phyloP scores from a whole-genome alignment of 2,329 filamentous ascomycete species.

The Hymenoscyphus repandus region DNA sequence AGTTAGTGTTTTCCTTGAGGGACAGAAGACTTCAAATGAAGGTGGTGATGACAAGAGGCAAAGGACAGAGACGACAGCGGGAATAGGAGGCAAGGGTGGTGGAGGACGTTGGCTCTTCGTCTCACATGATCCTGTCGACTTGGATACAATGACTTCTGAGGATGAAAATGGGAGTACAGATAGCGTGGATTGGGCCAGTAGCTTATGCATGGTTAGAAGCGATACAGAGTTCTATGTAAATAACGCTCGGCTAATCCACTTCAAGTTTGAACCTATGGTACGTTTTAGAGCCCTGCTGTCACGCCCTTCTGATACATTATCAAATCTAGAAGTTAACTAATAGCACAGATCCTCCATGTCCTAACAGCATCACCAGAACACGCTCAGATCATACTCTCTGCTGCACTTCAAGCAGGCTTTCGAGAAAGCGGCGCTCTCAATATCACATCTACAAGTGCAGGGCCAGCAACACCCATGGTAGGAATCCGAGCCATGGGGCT shows the following conservation, averaged over 20 bases:
- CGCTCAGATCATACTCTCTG: slow-evolving; percentile 70
- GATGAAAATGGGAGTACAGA: neutral
- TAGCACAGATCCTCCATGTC: slow-evolving; percentile 74
- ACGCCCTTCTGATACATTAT: neutral
- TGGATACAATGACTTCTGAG: slow-evolving; percentile 3
- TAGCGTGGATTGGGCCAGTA: slow-evolving; percentile 20
- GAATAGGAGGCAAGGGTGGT: slow-evolving; percentile 78
- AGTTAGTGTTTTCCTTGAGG: slow-evolving; percentile 84
- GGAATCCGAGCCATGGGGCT: slow-evolving; percentile 81
- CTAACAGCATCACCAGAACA: slow-evolving; percentile 69
- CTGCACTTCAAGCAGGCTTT: slow-evolving; percentile 77
- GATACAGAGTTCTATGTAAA: slow-evolving; percentile 2
- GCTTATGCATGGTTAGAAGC: slow-evolving; percentile 38
- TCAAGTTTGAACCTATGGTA: slow-evolving; percentile 96
- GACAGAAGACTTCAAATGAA: slow-evolving; percentile 41
- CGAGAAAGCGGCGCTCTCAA: slow-evolving; percentile 84
- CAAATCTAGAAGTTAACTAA: neutral
- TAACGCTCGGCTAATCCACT: slow-evolving; percentile 57
- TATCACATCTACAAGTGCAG: slow-evolving; percentile 36
- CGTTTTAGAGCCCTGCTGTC: slow-evolving; percentile 26
- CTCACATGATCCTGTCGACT: slow-evolving; percentile 66
- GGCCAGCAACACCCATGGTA: slow-evolving; percentile 61
- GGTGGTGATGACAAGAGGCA: slow-evolving; percentile 1
- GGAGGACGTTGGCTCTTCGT: slow-evolving; percentile 84
- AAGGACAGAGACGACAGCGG: slow-evolving; percentile 37